Percentiles rank a stretch among this genome's conserved stretches.
Evolutionary conservation across 2,329 filamentous ascomycete genomes (phyloP).

Genomic region (Scedosporium aurantiacum): DNA sequence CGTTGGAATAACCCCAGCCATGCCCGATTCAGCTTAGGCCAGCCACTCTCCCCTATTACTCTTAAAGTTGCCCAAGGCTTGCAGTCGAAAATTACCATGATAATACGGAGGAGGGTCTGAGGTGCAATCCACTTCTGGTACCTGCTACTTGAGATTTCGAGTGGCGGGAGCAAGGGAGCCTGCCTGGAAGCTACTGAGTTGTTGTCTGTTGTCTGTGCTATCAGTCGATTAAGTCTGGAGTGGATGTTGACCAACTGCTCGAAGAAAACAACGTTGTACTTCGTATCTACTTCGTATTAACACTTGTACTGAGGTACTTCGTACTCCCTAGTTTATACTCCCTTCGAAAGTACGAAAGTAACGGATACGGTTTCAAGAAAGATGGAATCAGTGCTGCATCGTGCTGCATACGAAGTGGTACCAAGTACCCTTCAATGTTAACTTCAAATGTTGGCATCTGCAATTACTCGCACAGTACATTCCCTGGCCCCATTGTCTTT

Average conservation of each 20-base stretch:
- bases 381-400: no score
- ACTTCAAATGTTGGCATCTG: no score
- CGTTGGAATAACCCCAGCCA: background rate
- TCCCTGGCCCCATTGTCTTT: no score
- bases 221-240: background rate
- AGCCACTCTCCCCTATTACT: constrained; percentile 3
- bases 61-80: background rate
- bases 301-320: no score
- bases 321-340: no score
- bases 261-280: background rate
- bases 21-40: constrained; percentile 1
- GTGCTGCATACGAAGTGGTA: no score
- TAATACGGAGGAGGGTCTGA: background rate
- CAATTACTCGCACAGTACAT: no score
- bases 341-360: no score
- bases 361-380: no score
- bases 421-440: no score
- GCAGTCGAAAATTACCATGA: background rate
- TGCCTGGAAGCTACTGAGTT: background rate
- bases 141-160: background rate
- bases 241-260: background rate
- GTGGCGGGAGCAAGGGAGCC: background rate
- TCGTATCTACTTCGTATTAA: background rate
- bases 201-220: background rate
- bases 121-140: background rate